Base-by-base conservation (phyloP, 2,329 filamentous ascomycete species). In the Tolypocladium paradoxum region DNA sequence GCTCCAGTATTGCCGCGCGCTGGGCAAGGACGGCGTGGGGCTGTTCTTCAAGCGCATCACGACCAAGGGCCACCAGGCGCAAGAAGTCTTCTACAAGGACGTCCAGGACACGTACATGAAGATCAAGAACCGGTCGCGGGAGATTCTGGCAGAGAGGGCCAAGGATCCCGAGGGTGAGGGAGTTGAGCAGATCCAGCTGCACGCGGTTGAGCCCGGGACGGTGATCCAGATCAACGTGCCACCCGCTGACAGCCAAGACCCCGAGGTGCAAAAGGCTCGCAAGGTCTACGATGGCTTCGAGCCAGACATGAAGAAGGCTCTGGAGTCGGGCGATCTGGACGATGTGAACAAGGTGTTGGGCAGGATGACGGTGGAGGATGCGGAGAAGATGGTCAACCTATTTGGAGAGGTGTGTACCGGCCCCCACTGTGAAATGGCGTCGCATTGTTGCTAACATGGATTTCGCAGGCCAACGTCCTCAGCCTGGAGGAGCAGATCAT, bases 41-140 rank as follows among this genome's bases (percentile, higher is more conserved):
- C 73, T 97, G 33, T 99, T 99, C 77, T 99, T 99, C 80, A 95
- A 93, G 73, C 87, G 92, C 54, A 91, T 99, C 68, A 93, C 88
- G 24, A 95, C 88, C 4, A 83, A 83, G 61, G 88, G 86, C 34
- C 92, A 99, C 70, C 87, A 96, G 71, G 95, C 93, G 7, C 85
- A 88, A 63, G 90, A 88, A 46, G 79, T 97, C 46, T 99, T 99
- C 75, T 83, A 81, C 67, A 92, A 96, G 69, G 93, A 99, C 67
- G 91, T 99, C 46, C 86, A 90, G 64, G 84, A 85, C 38, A 97
- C 91, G 3, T 96, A 95, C 70, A 76, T 77, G 62, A 83, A 85
- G 52, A 97, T 99, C 69, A 84, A 83, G 63, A 84, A 77, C 29
- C 83, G 93, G 48, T 84, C 87, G 1, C 77, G 79, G 7, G 88